These are phyloP conservation scores for Candida labiduridarum DNA, from an alignment of 1,139 yeast genomes.

Conservation along the genomic window DNA sequence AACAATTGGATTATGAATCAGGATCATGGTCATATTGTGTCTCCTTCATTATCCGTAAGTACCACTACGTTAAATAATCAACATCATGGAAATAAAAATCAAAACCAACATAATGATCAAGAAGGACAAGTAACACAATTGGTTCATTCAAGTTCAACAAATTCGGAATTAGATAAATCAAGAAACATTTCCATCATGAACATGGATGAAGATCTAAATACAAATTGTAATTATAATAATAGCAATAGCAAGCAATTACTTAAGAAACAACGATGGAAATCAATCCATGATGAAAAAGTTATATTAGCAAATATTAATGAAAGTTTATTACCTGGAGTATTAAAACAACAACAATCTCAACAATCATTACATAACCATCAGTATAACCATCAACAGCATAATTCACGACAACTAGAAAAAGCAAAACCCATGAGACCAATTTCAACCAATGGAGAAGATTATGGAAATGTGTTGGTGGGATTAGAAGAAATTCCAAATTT, in stretches of 20 bases:
- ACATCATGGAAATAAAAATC: not conserved
- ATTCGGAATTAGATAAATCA: constrained; percentile 2
- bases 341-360: constrained; percentile 18
- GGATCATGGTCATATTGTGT: constrained; percentile 6
- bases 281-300: constrained; percentile 34
- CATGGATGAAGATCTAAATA: constrained; percentile 8
- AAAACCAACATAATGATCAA: not conserved
- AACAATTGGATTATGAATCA: constrained; percentile 9
- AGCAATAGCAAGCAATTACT: constrained; percentile 10
- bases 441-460: constrained; percentile 16
- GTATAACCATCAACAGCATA: no score
- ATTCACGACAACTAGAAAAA: not conserved
- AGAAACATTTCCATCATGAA: constrained; percentile 10
- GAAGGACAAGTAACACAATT: not conserved
- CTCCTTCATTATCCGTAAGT: constrained; percentile 4
- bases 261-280: constrained; percentile 29
- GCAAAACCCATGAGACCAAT: not conserved
- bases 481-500: constrained; percentile 35
- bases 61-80: not conserved
- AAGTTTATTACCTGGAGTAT: constrained; percentile 38
- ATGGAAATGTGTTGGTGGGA: constrained; percentile 25
- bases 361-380: not conserved
- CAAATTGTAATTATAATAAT: not conserved
- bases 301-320: constrained; percentile 37
- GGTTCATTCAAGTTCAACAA: constrained; percentile 1